Conservation (phyloP, 768 basidiomycete species). For the Termitomyces sp. region DNA sequence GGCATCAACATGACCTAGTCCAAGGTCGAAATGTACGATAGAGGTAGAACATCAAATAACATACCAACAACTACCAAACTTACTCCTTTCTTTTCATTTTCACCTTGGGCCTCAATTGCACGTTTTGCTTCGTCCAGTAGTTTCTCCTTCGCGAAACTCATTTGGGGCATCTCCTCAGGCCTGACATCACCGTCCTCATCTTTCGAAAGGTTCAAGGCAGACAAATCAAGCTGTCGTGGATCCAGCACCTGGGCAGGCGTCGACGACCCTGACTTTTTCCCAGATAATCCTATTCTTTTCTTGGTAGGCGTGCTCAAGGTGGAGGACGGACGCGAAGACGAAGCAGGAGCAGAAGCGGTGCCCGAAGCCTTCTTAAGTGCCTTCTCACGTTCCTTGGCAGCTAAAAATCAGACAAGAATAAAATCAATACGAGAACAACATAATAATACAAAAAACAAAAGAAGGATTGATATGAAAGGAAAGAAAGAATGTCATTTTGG, state of each 20-base stretch:
- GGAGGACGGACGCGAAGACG: slow-evolving; percentile 42
- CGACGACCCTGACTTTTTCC: slow-evolving; percentile 32
- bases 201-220: slow-evolving; percentile 60
- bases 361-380: slow-evolving; percentile 46
- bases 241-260: slow-evolving; percentile 42
- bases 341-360: slow-evolving; percentile 35
- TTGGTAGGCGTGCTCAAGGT: slow-evolving; percentile 37
- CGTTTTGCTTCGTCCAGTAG: slow-evolving; percentile 74
- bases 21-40: not conserved
- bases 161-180: slow-evolving; percentile 56
- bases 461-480: slow-evolving; percentile 9
- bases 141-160: slow-evolving; percentile 72
- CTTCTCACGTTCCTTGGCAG: slow-evolving; percentile 77
- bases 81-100: slow-evolving; percentile 59
- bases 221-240: slow-evolving; percentile 65
- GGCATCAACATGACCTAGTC: slow-evolving; percentile 92
- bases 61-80: slow-evolving; percentile 92
- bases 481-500: slow-evolving; percentile 16
- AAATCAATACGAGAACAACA: slow-evolving; percentile 26
- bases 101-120: slow-evolving; percentile 39
- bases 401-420: slow-evolving; percentile 46
- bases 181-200: slow-evolving; percentile 33
- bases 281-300: slow-evolving; percentile 31
- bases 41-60: slow-evolving; percentile 7
- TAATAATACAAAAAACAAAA: slow-evolving; percentile 18